Evolutionary conservation across 2,329 filamentous ascomycete species (phyloP), one percentile per base, ranked within the genome.

Genomic region (Magnaporthales sp.): DNA sequence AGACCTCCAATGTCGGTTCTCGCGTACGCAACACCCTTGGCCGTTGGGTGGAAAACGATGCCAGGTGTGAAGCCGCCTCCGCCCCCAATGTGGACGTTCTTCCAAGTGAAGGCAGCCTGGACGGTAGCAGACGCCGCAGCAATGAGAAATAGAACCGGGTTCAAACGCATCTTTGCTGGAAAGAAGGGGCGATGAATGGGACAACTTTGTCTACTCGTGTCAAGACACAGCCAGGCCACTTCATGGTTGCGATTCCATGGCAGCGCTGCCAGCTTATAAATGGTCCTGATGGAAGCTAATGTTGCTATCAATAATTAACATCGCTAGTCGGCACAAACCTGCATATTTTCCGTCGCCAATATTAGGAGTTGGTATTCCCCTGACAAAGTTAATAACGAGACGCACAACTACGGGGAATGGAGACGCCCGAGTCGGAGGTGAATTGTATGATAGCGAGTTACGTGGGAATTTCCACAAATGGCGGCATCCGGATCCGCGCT

Each of bases 1-100:
- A 84, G 77, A 9, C 84, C 84, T 22, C 84, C 84, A 68, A 86
- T 86, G 68, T 87, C 84, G 2, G 84, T 84, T 54, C 84, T 78
- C 27, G 82, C 83, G 69, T 86, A 86, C 2, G 83, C 83, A 7
- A 86, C 73, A 5, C 83, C 83, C 68, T 80, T 76, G 6, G 74
- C 74, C 46, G 75, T 80, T 4, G 82, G 82, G 70, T 86, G 84
- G 75, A 86, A 87, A n/a, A 84, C 78, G 65, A 87, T 83, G 26
- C 84, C 80, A 4, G 83, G 80, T 4, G 84, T 78, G 70, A 87
- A 87, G 32, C 84, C 84, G 65, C 84, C 84, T 15, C 84, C 84
- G 19, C 83, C 84, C 67, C 84, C 84, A 61, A 85, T 82, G 64
- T 76, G 77, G 62, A 81, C 82, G 71, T 82, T 84, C 65, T 81